Percentiles rank a stretch among this genome's conserved stretches.
These are phyloP conservation scores for Fusarium sp. DNA, from an alignment of 2,329 filamentous ascomycete species.

Conservation along the genomic window DNA sequence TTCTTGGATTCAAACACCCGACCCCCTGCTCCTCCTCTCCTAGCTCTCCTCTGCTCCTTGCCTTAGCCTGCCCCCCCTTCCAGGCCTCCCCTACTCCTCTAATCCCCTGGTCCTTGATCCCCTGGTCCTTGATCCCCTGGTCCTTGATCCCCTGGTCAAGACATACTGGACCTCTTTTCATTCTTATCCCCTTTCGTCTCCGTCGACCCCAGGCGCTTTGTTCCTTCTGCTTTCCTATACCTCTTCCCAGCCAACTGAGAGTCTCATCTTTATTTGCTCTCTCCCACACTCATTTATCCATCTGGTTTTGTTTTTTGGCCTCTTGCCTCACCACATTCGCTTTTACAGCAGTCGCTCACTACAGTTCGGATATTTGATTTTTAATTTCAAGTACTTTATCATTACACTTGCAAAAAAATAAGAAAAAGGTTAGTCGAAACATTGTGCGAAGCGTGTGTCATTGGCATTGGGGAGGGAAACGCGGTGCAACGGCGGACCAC, in stretches of 20 bases:
- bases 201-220: constrained; percentile 43
- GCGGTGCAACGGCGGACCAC: background rate
- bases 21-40: constrained; percentile 4
- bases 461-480: background rate
- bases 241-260: constrained; percentile 66
- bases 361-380: constrained; percentile 33
- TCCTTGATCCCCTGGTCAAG: constrained; percentile 42
- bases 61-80: constrained; percentile 22
- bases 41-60: constrained; percentile 7
- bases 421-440: constrained; percentile 45
- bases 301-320: constrained; percentile 40
- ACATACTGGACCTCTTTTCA: constrained; percentile 43
- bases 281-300: constrained; percentile 67
- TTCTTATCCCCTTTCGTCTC: constrained; percentile 49
- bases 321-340: constrained; percentile 50
- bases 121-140: constrained; percentile 33
- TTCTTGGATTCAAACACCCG: constrained; percentile 17
- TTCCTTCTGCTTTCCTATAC: constrained; percentile 48
- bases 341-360: constrained; percentile 49
- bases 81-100: constrained; percentile 20
- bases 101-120: constrained; percentile 32
- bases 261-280: constrained; percentile 60
- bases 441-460: background rate
- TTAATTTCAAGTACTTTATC: constrained; percentile 5
- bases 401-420: constrained; percentile 36